phyloP scores from a whole-genome alignment of 257 asterid species.

The Haberlea rhodopensis region DNA sequence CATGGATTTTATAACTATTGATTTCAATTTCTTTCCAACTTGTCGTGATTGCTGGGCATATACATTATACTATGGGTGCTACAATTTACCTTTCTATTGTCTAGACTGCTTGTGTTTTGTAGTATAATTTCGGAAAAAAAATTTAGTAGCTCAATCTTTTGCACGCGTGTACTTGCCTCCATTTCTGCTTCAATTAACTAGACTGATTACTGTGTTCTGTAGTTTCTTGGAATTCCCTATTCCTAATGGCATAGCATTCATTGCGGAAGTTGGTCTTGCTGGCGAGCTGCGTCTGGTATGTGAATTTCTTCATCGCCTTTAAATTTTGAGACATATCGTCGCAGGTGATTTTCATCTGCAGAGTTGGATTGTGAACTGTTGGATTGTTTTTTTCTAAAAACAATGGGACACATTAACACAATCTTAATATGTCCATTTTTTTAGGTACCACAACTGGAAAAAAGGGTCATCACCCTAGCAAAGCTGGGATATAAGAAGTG shows the following conservation, averaged over 20 bases:
- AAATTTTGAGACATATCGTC: neutral
- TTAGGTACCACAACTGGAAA: conserved; percentile 86
- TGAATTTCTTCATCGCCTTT: conserved; percentile 17
- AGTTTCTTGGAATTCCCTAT: conserved; percentile 92
- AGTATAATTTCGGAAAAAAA: too few species aligned
- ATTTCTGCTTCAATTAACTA: neutral
- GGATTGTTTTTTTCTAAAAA: neutral
- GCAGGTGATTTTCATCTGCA: neutral
- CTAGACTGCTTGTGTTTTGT: neutral
- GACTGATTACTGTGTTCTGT: conserved; percentile 26
- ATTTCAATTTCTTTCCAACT: neutral
- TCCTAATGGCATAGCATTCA: conserved; percentile 78
- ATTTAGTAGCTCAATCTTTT: neutral
- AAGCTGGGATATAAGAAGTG: conserved; percentile 86
- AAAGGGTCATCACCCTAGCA: conserved; percentile 65
- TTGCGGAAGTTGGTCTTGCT: conserved; percentile 89
- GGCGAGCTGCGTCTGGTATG: conserved; percentile 87
- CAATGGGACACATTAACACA: neutral
- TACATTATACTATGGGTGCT: neutral
- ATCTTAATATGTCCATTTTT: neutral
- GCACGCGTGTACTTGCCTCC: conserved; percentile 4
- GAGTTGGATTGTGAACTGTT: neutral
- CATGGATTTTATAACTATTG: conserved; percentile 27
- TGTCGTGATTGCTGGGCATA: neutral
- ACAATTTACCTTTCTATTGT: neutral